Evolutionary conservation across 495 filamentous ascomycete species (phyloP).

Genomic region (Aspergillus coremiiformis): DNA sequence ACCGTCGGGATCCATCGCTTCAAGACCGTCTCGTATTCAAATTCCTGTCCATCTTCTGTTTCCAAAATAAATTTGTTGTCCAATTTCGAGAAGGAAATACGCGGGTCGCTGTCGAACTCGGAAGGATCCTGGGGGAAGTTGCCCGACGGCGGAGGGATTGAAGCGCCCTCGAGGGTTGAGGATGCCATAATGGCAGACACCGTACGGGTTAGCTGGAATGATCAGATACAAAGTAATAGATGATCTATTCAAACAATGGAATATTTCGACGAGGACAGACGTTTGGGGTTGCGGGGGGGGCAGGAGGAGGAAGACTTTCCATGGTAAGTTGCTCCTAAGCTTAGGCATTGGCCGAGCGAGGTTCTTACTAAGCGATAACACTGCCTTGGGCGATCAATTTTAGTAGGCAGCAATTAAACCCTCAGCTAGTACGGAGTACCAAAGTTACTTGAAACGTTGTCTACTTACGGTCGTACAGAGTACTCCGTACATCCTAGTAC

Average conservation of each 20-base stretch:
- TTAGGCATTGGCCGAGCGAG: too few species aligned
- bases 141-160: slow-evolving; percentile 12
- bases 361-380: too few species aligned
- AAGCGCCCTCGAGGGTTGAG: slow-evolving; percentile 13
- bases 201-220: background rate
- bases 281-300: background rate
- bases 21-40: slow-evolving; percentile 63
- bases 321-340: too few species aligned
- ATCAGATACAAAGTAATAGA: background rate
- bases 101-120: slow-evolving; percentile 74
- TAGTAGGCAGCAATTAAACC: too few species aligned
- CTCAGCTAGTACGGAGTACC: too few species aligned
- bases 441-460: too few species aligned
- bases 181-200: slow-evolving; percentile 11
- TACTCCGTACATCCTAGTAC: too few species aligned
- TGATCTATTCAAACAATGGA: background rate
- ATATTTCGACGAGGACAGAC: background rate
- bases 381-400: too few species aligned
- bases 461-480: too few species aligned
- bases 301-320: too few species aligned
- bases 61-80: slow-evolving; percentile 78
- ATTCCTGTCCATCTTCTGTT: slow-evolving; percentile 77
- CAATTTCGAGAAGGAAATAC: slow-evolving; percentile 77
- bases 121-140: slow-evolving; percentile 62
- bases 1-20: slow-evolving; percentile 76